Evolutionary conservation across 2,329 filamentous ascomycete genomes (phyloP).

Genomic region (Plectosphaerella sp.): DNA sequence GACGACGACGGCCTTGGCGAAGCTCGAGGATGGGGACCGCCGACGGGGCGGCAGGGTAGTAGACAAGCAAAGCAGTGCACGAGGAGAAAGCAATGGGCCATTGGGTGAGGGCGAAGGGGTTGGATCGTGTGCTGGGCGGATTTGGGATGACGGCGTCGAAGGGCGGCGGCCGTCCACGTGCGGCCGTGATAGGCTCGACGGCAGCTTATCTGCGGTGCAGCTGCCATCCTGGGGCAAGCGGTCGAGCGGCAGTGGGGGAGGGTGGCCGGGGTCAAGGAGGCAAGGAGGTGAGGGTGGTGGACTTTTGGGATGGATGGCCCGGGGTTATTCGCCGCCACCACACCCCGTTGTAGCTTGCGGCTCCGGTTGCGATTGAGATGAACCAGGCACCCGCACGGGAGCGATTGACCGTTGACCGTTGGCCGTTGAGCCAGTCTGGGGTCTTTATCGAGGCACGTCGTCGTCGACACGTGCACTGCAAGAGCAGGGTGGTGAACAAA

Average conservation of each 20-base stretch:
- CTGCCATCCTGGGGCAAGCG: constrained; percentile 1
- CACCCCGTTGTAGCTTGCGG: background rate
- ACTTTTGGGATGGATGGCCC: background rate
- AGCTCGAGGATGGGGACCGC: background rate
- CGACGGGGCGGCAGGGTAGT: too few species aligned
- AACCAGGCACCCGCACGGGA: background rate
- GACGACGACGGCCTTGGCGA: background rate
- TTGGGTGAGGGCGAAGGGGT: too few species aligned
- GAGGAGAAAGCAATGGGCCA: too few species aligned
- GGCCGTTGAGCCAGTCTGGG: too few species aligned
- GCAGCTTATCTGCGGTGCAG: constrained; percentile 3
- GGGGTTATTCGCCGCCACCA: background rate
- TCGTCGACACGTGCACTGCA: too few species aligned
- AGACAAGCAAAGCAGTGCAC: too few species aligned
- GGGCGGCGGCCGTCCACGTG: background rate
- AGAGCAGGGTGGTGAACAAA: too few species aligned
- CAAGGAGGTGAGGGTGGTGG: background rate
- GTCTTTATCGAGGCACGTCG: too few species aligned
- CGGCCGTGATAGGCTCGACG: constrained; percentile 1
- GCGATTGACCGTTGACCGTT: too few species aligned
- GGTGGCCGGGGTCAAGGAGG: background rate
- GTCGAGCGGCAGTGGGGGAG: background rate
- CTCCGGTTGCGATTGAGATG: background rate
- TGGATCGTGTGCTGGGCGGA: too few species aligned
- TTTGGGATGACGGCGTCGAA: too few species aligned